These are phyloP conservation scores for Orbilia blumenaviensis DNA, from an alignment of 2,329 filamentous ascomycete species.

Conservation along the genomic window DNA sequence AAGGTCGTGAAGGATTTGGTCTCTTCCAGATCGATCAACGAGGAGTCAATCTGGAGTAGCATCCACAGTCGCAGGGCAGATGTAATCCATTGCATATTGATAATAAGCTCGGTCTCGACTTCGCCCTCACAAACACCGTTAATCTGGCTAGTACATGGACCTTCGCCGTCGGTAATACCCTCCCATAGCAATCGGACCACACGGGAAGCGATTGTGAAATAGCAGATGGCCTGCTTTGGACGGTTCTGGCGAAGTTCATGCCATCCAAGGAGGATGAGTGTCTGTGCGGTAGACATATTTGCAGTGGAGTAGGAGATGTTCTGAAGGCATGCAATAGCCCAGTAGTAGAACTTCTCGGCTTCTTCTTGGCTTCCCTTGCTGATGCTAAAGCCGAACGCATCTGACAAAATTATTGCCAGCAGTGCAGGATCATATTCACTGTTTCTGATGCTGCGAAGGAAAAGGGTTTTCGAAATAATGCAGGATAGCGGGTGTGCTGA, in stretches of 20 bases:
- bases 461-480: slow-evolving; percentile 55
- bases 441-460: slow-evolving; percentile 52
- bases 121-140: slow-evolving; percentile 54
- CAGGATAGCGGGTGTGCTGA: slow-evolving; percentile 54
- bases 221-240: slow-evolving; percentile 54
- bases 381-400: slow-evolving; percentile 50
- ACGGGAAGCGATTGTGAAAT: slow-evolving; percentile 47
- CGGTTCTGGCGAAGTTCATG: slow-evolving; percentile 53
- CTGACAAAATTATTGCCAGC: slow-evolving; percentile 53
- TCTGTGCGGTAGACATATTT: slow-evolving; percentile 52
- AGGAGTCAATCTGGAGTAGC: slow-evolving; percentile 54
- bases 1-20: slow-evolving; percentile 47
- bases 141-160: slow-evolving; percentile 53
- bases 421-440: slow-evolving; percentile 50
- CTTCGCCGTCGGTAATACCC: slow-evolving; percentile 47
- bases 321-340: slow-evolving; percentile 47
- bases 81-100: slow-evolving; percentile 55
- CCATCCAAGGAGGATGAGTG: slow-evolving; percentile 54
- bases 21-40: slow-evolving; percentile 51
- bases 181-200: slow-evolving; percentile 49
- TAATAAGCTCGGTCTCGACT: slow-evolving; percentile 54
- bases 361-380: slow-evolving; percentile 41
- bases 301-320: slow-evolving; percentile 40
- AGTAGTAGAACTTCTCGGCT: slow-evolving; percentile 52
- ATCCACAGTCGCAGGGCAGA: slow-evolving; percentile 52